A percentile compares a stretch with the other conserved stretches of the same genome.
Conservation (phyloP, 331 rosid genomes). For the Saraca asoca region DNA sequence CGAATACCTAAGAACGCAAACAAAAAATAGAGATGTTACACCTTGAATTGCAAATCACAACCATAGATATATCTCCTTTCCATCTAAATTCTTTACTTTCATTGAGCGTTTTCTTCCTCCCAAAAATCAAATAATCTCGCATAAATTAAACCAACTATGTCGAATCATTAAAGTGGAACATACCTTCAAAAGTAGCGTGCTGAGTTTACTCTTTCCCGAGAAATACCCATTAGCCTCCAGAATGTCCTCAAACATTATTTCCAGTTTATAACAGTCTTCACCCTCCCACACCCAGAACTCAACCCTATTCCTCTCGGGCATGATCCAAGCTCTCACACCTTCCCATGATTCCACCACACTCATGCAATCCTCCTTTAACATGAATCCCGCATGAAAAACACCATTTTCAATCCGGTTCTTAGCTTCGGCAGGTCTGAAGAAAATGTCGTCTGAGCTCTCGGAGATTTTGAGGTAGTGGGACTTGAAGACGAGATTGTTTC, state of each 20-base stretch:
- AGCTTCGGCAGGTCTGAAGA: slow-evolving; percentile 50
- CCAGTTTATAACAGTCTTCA: slow-evolving; percentile 57
- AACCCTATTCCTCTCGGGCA: slow-evolving; percentile 68
- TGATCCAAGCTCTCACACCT: slow-evolving; percentile 62
- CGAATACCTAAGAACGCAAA: too few species aligned
- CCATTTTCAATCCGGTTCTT: slow-evolving; percentile 47
- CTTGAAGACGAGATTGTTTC: slow-evolving; percentile 45
- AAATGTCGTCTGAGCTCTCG: slow-evolving; percentile 54
- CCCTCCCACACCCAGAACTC: slow-evolving; percentile 62
- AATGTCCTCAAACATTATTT: slow-evolving; percentile 68
- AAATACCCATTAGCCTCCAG: slow-evolving; percentile 56
- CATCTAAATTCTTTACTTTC: too few species aligned
- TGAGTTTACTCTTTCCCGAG: slow-evolving; percentile 48
- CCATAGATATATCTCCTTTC: too few species aligned
- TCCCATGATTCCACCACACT: slow-evolving; percentile 64
- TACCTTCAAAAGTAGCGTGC: slow-evolving; percentile 70
- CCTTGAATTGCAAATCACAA: too few species aligned
- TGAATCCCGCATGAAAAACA: slow-evolving; percentile 57
- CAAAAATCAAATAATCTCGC: background rate
- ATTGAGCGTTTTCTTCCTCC: too few species aligned
- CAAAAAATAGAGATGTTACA: too few species aligned
- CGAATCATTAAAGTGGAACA: background rate
- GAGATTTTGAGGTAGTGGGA: slow-evolving; percentile 56
- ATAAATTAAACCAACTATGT: too few species aligned
- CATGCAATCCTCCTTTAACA: slow-evolving; percentile 46